Base-by-base conservation (phyloP, 495 filamentous ascomycete genomes). In the Parachaetomium inaequale region DNA sequence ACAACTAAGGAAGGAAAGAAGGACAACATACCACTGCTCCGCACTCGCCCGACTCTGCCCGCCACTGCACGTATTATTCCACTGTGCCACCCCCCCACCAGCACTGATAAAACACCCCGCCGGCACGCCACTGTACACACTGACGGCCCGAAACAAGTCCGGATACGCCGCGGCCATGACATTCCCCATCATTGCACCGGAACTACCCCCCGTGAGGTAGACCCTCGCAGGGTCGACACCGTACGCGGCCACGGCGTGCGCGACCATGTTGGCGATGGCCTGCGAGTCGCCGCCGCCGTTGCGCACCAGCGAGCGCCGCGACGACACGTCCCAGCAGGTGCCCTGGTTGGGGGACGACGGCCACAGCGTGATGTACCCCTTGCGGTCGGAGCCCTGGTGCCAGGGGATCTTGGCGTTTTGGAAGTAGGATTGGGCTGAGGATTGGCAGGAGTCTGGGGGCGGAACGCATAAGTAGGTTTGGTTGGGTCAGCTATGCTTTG, bases 161-260 rank as follows among this genome's bases (percentile, higher is more conserved):
- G 84, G 84, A 65, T 86, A 85, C 11, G 81, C 80, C 2, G 81
- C 83, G 0, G 82, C 81, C 61, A 86, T 67, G 29, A 84, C 82
- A 55, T 86, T 85, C 72, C 63, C 68, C 72, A 78, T 78, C 74
- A 77, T 77, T 0, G 71, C 65, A 21, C 76, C 75, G 0, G 73
- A 76, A 36, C 70, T 72, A 0, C 75, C 74, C 4, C 75, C 73
- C 12, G 74, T 79, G 0, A 77, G 72, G 59, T 67, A 78, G 28
- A 78, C 74, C 42, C 67, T 63, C 21, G 60, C 66, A 36, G 67
- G 61, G 53, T 76, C 68, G n/a, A 40, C 68, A 17, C 66, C 64
- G 66, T 76, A 78, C 56, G 65, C 52, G 49, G 68, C 58, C n/a
- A 75, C 68, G 4, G 66, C 74, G 50, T 72, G 72, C 25, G 70